These are phyloP conservation scores for Centrapalus pauciflorus DNA, from an alignment of 129 eudicot species.

Conservation along the genomic window DNA sequence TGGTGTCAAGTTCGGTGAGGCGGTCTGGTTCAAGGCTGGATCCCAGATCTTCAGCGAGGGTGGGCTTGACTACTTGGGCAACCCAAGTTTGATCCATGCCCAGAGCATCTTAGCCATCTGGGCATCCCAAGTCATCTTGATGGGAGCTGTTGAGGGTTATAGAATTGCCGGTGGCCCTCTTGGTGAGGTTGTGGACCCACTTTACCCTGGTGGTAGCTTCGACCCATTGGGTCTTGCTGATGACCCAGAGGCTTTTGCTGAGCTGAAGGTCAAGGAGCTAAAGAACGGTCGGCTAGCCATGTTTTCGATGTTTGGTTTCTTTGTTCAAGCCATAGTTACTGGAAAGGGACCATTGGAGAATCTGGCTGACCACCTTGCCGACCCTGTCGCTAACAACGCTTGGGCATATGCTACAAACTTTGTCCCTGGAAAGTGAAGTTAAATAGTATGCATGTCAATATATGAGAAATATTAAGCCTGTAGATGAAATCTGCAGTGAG, in stretches of 20 bases:
- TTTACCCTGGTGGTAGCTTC: too few species aligned
- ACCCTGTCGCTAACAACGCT: too few species aligned
- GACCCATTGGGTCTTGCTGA: too few species aligned
- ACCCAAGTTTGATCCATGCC: constrained; percentile 11
- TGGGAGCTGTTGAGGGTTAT: too few species aligned
- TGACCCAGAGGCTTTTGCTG: constrained; percentile 15
- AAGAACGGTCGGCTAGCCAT: constrained; percentile 12
- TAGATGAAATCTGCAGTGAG: background rate
- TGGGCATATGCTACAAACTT: constrained; percentile 13
- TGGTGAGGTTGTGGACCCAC: too few species aligned
- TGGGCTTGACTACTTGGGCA: constrained; percentile 7
- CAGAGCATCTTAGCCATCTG: constrained; percentile 23
- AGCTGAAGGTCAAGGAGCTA: constrained; percentile 1
- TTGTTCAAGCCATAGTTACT: constrained; percentile 12
- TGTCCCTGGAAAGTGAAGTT: constrained; percentile 2
- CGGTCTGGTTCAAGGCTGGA: constrained; percentile 15
- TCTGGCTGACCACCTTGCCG: too few species aligned
- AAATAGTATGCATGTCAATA: background rate
- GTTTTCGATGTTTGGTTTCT: constrained; percentile 16
- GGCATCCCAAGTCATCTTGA: constrained; percentile 17
- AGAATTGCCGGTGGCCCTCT: too few species aligned
- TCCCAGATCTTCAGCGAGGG: constrained; percentile 10
- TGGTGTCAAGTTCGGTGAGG: too few species aligned
- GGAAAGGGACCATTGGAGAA: too few species aligned
- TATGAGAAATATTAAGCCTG: background rate